phyloP scores from a whole-genome alignment of 805 yeast genomes.

The Myxozyma nipponensis region DNA sequence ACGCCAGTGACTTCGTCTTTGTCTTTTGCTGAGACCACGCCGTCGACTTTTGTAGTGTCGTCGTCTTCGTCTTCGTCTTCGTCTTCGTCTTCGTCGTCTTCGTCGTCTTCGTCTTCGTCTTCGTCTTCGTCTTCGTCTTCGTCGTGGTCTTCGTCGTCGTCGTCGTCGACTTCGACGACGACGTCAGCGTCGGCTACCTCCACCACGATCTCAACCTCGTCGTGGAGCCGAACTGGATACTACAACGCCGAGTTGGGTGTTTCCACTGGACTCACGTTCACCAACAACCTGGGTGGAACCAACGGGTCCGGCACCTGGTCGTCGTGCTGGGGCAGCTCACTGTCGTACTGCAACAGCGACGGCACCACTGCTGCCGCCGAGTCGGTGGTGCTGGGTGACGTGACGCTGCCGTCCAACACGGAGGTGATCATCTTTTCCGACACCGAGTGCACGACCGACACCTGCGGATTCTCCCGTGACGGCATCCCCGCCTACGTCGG shows the following conservation, averaged over 20 bases:
- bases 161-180: slow-evolving; percentile 27
- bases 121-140: slow-evolving; percentile 24
- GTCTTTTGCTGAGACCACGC: slow-evolving; percentile 29
- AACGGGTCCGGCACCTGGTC: slow-evolving; percentile 87
- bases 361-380: slow-evolving; percentile 69
- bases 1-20: slow-evolving; percentile 20
- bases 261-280: slow-evolving; percentile 68
- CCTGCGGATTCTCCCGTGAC: slow-evolving; percentile 82
- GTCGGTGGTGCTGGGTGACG: slow-evolving; percentile 65
- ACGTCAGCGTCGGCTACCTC: slow-evolving; percentile 30
- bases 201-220: slow-evolving; percentile 35
- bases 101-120: slow-evolving; percentile 19
- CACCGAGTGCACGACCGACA: slow-evolving; percentile 41
- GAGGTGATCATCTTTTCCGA: slow-evolving; percentile 80
- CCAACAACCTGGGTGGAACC: slow-evolving; percentile 84
- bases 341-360: slow-evolving; percentile 76
- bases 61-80: not conserved
- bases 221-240: slow-evolving; percentile 47
- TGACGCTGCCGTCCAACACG: slow-evolving; percentile 62
- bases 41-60: not conserved
- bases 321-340: slow-evolving; percentile 81
- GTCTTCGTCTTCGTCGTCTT: slow-evolving; percentile 7
- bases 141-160: slow-evolving; percentile 30
- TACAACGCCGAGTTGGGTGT: slow-evolving; percentile 63
- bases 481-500: slow-evolving; percentile 94